phyloP scores from a whole-genome alignment of 2,329 filamentous ascomycete genomes.

The Ploettnerulaceae sp. region DNA sequence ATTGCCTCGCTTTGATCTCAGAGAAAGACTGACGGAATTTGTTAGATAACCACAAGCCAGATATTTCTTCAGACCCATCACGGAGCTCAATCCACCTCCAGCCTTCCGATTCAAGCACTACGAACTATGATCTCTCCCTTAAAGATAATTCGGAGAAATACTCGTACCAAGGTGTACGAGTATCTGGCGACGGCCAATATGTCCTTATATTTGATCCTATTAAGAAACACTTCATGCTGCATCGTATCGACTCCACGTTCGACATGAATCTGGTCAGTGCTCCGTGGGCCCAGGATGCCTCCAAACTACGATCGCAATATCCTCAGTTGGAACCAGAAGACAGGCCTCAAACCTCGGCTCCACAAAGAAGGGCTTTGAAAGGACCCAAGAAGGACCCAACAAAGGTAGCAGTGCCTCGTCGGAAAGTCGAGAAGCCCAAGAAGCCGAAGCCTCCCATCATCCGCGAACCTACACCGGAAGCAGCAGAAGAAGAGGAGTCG shows the following conservation, averaged over 20 bases:
- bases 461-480: conserved; percentile 31
- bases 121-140: conserved; percentile 48
- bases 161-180: conserved; percentile 55
- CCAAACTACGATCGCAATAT: conserved; percentile 61
- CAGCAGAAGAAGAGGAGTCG: conserved; percentile 41
- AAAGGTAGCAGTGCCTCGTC: conserved; percentile 29
- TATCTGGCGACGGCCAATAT: conserved; percentile 52
- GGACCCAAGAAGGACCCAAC: conserved; percentile 26
- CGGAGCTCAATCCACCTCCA: conserved; percentile 44
- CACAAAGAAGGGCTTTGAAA: conserved; percentile 28
- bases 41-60: conserved; percentile 60
- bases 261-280: conserved; percentile 78
- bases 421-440: conserved; percentile 33
- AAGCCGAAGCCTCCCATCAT: conserved; percentile 32
- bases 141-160: conserved; percentile 52
- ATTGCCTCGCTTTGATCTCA: conserved; percentile 28
- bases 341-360: conserved; percentile 17
- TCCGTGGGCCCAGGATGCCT: conserved; percentile 58
- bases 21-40: conserved; percentile 17
- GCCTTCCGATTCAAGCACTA: conserved; percentile 35
- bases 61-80: conserved; percentile 44
- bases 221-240: conserved; percentile 73
- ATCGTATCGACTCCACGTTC: conserved; percentile 75
- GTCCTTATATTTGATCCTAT: conserved; percentile 72
- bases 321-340: conserved; percentile 48